phyloP scores from a whole-genome alignment of 192 early-diverging fungal species.

The Coemansia sp. region DNA sequence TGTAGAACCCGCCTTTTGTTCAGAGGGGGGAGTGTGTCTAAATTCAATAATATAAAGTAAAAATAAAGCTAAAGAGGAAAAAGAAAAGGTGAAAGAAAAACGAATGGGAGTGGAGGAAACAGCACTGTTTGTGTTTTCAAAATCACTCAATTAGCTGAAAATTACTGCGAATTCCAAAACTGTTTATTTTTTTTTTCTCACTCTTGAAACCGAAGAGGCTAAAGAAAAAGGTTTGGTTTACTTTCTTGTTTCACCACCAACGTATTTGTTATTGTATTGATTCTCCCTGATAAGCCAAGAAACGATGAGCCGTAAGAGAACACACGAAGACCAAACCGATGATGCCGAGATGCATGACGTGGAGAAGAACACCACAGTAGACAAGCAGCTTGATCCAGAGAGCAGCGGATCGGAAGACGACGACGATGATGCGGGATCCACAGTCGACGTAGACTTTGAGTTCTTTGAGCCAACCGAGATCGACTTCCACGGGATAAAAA shows the following conservation, averaged over 20 bases:
- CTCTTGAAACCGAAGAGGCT: background rate
- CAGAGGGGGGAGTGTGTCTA: too few species aligned
- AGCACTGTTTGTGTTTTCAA: background rate
- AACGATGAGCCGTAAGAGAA: conserved; percentile 31
- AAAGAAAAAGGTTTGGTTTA: conserved; percentile 2
- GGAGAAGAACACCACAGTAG: background rate
- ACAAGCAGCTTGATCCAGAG: background rate
- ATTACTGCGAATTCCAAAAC: background rate
- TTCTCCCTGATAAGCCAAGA: background rate
- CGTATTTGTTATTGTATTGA: background rate
- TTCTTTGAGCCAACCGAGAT: conserved; percentile 86
- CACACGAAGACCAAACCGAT: conserved; percentile 10
- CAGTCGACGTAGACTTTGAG: conserved; percentile 90
- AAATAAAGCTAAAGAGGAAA: background rate
- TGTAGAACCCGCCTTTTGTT: background rate
- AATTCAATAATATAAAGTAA: background rate
- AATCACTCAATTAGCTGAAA: background rate
- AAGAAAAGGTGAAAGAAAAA: background rate
- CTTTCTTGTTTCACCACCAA: background rate
- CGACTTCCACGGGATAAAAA: conserved; percentile 92
- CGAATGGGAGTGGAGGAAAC: background rate
- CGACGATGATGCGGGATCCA: conserved; percentile 10
- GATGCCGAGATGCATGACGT: conserved; percentile 6
- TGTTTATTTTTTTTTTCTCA: background rate
- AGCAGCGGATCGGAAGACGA: background rate